Evolutionary conservation across 1,284 basidiomycete species (phyloP), one percentile per base, ranked within the genome.

Genomic region (Mycena sp.): DNA sequence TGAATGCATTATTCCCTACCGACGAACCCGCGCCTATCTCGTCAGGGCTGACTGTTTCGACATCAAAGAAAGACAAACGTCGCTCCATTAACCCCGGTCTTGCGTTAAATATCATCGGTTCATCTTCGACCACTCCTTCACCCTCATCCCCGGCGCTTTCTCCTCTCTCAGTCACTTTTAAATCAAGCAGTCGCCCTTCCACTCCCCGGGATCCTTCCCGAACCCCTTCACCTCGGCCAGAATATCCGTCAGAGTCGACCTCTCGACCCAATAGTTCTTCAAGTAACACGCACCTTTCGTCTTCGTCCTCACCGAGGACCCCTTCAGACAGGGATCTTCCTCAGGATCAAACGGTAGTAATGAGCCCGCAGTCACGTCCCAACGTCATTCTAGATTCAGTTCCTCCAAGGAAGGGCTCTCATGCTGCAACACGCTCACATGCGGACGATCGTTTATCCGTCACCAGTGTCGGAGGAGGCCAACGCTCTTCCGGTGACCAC

Each of bases 1-100:
- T 64, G 35, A 58, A 67, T 50, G 62, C 58, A 12, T 25, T 67
- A 14, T 67, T 58, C 43, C 61, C 61, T 21, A 41, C 46, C 23
- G 59, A 61, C 10, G 63, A 67, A 29, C 16, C 44, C 19, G 58
- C 35, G 4, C 58, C 67, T 58, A 29, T 67, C 49, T 41, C 64
- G 35, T 58, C 67, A 26, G 57, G 61, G 53, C 59, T 60, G 43
- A 26, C 59, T 30, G 59, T 67, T 41, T 38, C 64, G 41, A 59
- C 69, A 44, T 67, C 78, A 6, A 73, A 73, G 25, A 74, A 75
- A 28, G 78, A 81, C 37, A 83, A 81, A 68, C 78, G 82, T 28
- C 78, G 79, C 35, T 84, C 81, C 30, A 83, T 84, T 58, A 84
- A 83, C 69, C 82, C 81, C 12, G 80, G 76, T 32, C 70, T 81